Conservation (phyloP, 1,284 basidiomycete genomes). For the Meira nashicola region DNA sequence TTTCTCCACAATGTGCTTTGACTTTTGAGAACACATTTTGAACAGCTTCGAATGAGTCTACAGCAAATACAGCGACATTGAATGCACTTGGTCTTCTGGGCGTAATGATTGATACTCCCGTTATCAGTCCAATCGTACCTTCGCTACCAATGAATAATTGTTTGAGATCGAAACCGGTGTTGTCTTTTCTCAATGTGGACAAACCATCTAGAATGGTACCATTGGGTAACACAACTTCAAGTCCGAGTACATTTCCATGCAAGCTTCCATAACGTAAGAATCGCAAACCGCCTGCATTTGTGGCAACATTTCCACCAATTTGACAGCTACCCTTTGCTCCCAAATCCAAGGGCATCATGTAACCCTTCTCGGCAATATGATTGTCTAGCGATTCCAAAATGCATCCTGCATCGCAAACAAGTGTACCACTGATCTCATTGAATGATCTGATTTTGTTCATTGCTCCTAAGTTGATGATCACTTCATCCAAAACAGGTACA, state of each 20-base stretch:
- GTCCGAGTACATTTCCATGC: conserved; percentile 90
- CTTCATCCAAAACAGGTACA: conserved; percentile 82
- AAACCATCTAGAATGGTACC: conserved; percentile 64
- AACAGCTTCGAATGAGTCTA: conserved; percentile 60
- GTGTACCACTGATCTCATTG: conserved; percentile 64
- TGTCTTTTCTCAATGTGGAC: conserved; percentile 78
- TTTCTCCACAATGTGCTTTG: conserved; percentile 77
- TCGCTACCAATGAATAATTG: conserved; percentile 98
- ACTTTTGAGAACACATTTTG: conserved; percentile 60
- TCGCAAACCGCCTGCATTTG: conserved; percentile 93
- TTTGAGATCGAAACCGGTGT: conserved; percentile 98
- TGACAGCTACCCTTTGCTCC: conserved; percentile 98
- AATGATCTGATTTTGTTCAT: conserved; percentile 84
- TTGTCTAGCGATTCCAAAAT: conserved; percentile 87
- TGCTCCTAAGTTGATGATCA: conserved; percentile 76
- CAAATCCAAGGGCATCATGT: conserved; percentile 95
- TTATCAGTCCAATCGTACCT: conserved; percentile 91
- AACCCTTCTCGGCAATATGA: conserved; percentile 77
- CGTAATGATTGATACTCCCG: conserved; percentile 91
- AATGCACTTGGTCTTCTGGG: conserved; percentile 69
- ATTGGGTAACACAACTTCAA: conserved; percentile 93
- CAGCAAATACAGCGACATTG: conserved; percentile 61
- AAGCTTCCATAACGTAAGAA: conserved; percentile 90
- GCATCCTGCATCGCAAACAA: conserved; percentile 76
- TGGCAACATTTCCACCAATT: conserved; percentile 94